These are phyloP conservation scores for Clavariopsis aquatica DNA, from an alignment of 495 filamentous ascomycete species.

Conservation along the genomic window DNA sequence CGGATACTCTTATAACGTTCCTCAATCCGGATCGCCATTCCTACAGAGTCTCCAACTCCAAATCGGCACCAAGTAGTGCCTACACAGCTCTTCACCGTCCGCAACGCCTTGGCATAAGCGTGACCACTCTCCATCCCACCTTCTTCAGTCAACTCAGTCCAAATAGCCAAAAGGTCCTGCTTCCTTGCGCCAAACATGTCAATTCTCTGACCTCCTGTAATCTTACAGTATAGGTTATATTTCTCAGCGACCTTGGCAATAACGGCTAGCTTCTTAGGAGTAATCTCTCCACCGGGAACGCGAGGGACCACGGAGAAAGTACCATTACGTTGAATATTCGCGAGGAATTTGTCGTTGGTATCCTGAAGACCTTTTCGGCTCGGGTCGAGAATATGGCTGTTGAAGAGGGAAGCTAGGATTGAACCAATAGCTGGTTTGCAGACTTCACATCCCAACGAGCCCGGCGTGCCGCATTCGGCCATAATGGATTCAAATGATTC, in stretches of 20 bases:
- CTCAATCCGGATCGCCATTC: constrained; percentile 88
- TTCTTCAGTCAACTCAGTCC: constrained; percentile 70
- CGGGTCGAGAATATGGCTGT: constrained; percentile 78
- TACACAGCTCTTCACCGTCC: constrained; percentile 92
- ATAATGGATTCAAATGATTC: constrained; percentile 77
- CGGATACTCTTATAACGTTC: constrained; percentile 93
- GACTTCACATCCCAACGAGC: constrained; percentile 81
- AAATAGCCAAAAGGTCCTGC: constrained; percentile 84
- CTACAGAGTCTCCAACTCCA: constrained; percentile 89
- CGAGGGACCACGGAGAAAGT: constrained; percentile 89
- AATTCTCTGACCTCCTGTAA: constrained; percentile 90
- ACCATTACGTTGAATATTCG: constrained; percentile 92
- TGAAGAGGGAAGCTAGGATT: constrained; percentile 81
- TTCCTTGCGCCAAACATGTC: constrained; percentile 94
- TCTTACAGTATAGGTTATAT: constrained; percentile 87
- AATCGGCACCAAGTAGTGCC: constrained; percentile 93
- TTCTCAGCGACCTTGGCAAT: constrained; percentile 87
- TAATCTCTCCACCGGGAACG: constrained; percentile 87
- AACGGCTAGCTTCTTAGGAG: constrained; percentile 80
- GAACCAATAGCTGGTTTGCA: constrained; percentile 87
- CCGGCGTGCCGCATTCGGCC: constrained; percentile 69
- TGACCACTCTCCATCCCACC: constrained; percentile 93
- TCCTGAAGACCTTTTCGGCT: constrained; percentile 80
- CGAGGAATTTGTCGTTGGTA: constrained; percentile 87
- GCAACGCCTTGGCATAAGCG: constrained; percentile 86